phyloP scores from a whole-genome alignment of 768 basidiomycete species.

The Lactifluus echinatus region DNA sequence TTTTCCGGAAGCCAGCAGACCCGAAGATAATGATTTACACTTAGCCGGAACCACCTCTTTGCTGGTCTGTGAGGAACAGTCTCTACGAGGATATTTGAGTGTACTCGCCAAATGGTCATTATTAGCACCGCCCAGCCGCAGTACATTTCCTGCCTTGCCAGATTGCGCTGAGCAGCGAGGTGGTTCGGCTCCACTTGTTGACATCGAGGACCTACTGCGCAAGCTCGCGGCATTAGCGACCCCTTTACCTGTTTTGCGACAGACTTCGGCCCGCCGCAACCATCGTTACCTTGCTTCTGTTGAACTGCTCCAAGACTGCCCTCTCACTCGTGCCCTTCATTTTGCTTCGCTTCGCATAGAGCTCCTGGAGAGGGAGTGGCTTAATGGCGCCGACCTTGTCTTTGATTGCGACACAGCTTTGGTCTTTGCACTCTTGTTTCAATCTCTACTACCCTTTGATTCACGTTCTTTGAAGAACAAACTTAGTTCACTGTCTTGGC shows the following conservation, averaged over 20 bases:
- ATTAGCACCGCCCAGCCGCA: slow-evolving; percentile 25
- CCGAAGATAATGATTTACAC: neutral
- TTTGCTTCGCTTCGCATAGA: slow-evolving; percentile 39
- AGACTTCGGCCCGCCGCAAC: slow-evolving; percentile 24
- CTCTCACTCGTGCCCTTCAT: slow-evolving; percentile 44
- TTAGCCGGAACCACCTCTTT: neutral
- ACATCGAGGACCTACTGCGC: neutral
- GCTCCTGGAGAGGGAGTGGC: slow-evolving; percentile 54
- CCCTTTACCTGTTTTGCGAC: neutral
- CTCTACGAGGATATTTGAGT: slow-evolving; percentile 21
- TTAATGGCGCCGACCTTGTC: slow-evolving; percentile 57
- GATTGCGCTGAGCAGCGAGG: neutral
- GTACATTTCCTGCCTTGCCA: neutral
- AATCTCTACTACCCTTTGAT: slow-evolving; percentile 38
- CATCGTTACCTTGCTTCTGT: slow-evolving; percentile 69
- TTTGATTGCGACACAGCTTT: slow-evolving; percentile 55
- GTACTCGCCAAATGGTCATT: slow-evolving; percentile 34
- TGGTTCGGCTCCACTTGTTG: neutral
- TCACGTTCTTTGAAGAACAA: slow-evolving; percentile 36
- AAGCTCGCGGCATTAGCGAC: slow-evolving; percentile 2
- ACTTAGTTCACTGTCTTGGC: slow-evolving; percentile 55
- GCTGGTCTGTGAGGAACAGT: slow-evolving; percentile 3
- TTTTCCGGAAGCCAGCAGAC: neutral
- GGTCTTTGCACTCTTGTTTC: slow-evolving; percentile 37
- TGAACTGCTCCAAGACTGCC: slow-evolving; percentile 58